These are phyloP conservation scores for Daldinia concentrica DNA, from an alignment of 495 filamentous ascomycete genomes.

Conservation along the genomic window DNA sequence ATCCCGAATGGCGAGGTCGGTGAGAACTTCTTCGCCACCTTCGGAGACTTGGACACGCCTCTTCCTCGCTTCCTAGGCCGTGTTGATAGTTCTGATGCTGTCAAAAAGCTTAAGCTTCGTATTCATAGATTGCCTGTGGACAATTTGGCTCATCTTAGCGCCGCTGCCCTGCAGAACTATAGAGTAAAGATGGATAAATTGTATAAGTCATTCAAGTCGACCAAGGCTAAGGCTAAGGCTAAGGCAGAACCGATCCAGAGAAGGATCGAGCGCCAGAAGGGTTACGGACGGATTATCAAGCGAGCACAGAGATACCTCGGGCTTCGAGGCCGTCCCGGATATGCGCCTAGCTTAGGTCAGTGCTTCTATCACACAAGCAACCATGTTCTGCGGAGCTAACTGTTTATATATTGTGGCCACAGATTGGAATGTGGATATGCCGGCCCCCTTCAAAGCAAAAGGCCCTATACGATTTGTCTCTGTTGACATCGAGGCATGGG, in stretches of 20 bases:
- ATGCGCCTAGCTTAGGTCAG: conserved; percentile 29
- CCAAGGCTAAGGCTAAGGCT: conserved; percentile 46
- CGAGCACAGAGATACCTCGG: conserved; percentile 75
- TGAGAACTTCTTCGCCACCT: conserved; percentile 64
- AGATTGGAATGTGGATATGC: conserved; percentile 28
- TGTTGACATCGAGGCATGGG: conserved; percentile 85
- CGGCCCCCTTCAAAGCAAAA: conserved; percentile 56
- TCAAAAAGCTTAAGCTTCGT: conserved; percentile 42
- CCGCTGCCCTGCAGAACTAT: conserved; percentile 25
- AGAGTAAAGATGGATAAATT: conserved; percentile 38
- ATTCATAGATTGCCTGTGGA: conserved; percentile 11
- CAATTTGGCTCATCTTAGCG: conserved; percentile 18
- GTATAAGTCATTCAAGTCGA: conserved; percentile 43
- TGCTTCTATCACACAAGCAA: background rate
- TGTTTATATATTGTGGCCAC: background rate
- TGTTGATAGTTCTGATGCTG: conserved; percentile 49
- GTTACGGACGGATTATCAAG: conserved; percentile 62
- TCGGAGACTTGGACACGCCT: conserved; percentile 64
- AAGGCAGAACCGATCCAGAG: conserved; percentile 1
- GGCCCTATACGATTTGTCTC: conserved; percentile 72
- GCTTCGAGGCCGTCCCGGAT: conserved; percentile 52
- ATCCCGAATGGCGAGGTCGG: conserved; percentile 59
- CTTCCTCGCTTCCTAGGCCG: conserved; percentile 72
- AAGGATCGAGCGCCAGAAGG: conserved; percentile 54
- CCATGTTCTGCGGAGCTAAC: background rate